Percentiles rank a stretch among this genome's conserved stretches.
These are phyloP conservation scores for Macrophomina tecta DNA, from an alignment of 2,329 filamentous ascomycete species.

Conservation along the genomic window DNA sequence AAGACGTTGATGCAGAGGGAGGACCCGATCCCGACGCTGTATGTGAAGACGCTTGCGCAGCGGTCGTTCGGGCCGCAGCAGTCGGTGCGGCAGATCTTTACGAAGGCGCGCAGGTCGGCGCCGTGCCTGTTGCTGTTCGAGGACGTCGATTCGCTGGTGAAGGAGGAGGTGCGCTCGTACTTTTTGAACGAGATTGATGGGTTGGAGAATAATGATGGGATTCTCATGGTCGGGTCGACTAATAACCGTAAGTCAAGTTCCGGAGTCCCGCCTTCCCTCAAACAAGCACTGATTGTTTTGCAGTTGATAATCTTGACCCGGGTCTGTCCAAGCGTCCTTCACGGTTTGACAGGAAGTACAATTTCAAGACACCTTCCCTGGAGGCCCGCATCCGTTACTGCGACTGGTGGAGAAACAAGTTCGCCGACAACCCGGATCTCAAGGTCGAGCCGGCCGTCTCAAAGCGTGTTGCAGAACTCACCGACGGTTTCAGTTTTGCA, in stretches of 20 bases:
- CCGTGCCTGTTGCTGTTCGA: constrained; percentile 76
- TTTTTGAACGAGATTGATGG: constrained; percentile 78
- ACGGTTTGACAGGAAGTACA: constrained; percentile 56
- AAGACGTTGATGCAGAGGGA: constrained; percentile 63
- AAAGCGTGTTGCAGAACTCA: constrained; percentile 49
- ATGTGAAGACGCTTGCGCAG: constrained; percentile 58
- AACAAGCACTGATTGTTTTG: constrained; percentile 28
- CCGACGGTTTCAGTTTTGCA: constrained; percentile 53
- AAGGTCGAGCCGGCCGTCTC: background rate
- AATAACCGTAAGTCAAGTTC: constrained; percentile 56
- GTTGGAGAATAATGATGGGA: constrained; percentile 71
- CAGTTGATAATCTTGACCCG: constrained; percentile 60
- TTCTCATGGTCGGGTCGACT: constrained; percentile 71
- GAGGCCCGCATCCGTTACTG: constrained; percentile 50
- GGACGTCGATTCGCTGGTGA: constrained; percentile 72
- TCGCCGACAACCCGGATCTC: constrained; percentile 39
- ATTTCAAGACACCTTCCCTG: constrained; percentile 49
- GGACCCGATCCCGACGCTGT: constrained; percentile 60
- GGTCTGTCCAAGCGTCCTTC: constrained; percentile 60
- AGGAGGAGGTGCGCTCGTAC: constrained; percentile 66
- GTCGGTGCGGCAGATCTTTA: constrained; percentile 45
- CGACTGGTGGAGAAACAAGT: constrained; percentile 52
- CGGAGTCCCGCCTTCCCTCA: too few relatives aligned
- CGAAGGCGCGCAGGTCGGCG: constrained; percentile 65
- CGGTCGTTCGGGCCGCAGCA: constrained; percentile 63